Conservation (phyloP, 2,329 filamentous ascomycete species). For the Trichoderma simmonsii region DNA sequence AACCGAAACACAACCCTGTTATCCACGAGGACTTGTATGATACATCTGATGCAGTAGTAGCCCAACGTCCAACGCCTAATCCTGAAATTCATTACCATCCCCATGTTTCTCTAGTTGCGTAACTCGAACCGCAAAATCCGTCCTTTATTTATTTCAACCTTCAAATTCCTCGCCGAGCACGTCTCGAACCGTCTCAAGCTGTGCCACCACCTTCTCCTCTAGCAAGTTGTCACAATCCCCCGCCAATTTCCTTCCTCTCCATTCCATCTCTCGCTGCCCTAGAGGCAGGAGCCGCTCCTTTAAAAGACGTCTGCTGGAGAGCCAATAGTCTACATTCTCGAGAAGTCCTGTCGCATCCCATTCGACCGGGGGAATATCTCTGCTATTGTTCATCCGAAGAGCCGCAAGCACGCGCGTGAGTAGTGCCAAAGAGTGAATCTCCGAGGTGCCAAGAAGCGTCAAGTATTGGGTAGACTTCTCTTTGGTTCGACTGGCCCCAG, state of each 20-base stretch:
- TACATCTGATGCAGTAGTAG: conserved; percentile 14
- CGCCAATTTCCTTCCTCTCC: conserved; percentile 44
- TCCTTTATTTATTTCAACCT: conserved; percentile 21
- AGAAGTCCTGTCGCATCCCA: conserved; percentile 72
- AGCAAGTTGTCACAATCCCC: conserved; percentile 58
- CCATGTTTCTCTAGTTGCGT: conserved; percentile 9
- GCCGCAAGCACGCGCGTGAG: conserved; percentile 69
- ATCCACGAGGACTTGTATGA: conserved; percentile 1
- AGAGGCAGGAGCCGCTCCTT: conserved; percentile 71
- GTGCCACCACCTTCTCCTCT: conserved; percentile 70
- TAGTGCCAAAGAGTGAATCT: conserved; percentile 75
- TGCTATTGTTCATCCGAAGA: conserved; percentile 62
- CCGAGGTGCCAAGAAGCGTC: conserved; percentile 69
- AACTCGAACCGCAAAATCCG: conserved; percentile 22
- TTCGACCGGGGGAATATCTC: conserved; percentile 68
- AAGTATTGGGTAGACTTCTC: conserved; percentile 57
- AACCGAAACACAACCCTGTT: background rate
- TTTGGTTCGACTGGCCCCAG: conserved; percentile 52
- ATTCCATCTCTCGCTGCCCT: conserved; percentile 68
- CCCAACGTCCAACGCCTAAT: conserved; percentile 19
- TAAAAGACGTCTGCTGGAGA: conserved; percentile 66
- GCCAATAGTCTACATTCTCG: conserved; percentile 81
- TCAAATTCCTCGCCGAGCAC: conserved; percentile 54
- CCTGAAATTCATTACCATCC: conserved; percentile 17
- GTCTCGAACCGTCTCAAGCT: conserved; percentile 60